Percentiles rank a stretch among this genome's conserved stretches.
These are phyloP conservation scores for Debaryomycetaceae sp. DNA, from an alignment of 1,139 yeast genomes.

Conservation along the genomic window DNA sequence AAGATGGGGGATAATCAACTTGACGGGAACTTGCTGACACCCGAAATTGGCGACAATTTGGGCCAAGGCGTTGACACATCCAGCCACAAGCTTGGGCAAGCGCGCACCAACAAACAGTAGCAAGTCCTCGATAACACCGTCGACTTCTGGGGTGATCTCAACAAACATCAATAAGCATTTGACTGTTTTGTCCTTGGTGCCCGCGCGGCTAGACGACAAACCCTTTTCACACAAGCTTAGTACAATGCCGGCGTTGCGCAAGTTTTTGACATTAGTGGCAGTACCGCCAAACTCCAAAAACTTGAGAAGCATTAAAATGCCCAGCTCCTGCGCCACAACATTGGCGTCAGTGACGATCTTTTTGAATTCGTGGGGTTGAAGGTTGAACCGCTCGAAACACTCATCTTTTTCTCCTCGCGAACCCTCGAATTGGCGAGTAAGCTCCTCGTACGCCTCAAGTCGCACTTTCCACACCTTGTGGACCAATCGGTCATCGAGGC, in stretches of 20 bases:
- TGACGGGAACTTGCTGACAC: conserved; percentile 61
- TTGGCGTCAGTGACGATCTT: conserved; percentile 70
- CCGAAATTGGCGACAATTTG: conserved; percentile 66
- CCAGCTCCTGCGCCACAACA: conserved; percentile 91
- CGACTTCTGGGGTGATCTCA: conserved; percentile 53
- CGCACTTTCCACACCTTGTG: conserved; percentile 94
- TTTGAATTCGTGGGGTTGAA: conserved; percentile 45
- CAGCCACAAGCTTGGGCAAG: conserved; percentile 77
- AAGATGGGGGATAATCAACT: conserved; percentile 53
- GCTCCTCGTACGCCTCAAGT: conserved; percentile 70
- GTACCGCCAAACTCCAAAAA: conserved; percentile 60
- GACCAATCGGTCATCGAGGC: conserved; percentile 59
- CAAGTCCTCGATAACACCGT: conserved; percentile 63
- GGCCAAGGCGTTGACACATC: conserved; percentile 53
- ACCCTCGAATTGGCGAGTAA: conserved; percentile 47
- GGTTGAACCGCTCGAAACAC: conserved; percentile 49
- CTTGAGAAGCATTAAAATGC: conserved; percentile 52
- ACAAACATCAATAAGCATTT: conserved; percentile 61
- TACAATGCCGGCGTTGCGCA: conserved; percentile 42
- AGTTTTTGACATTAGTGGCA: conserved; percentile 24
- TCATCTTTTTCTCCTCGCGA: conserved; percentile 55
- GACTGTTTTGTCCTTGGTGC: conserved; percentile 62
- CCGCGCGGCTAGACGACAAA: conserved; percentile 67
- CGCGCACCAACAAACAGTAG: conserved; percentile 58
- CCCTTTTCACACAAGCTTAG: conserved; percentile 75